Evolutionary conservation across 768 basidiomycete species (phyloP).

Genomic region (Cyathus striatus): DNA sequence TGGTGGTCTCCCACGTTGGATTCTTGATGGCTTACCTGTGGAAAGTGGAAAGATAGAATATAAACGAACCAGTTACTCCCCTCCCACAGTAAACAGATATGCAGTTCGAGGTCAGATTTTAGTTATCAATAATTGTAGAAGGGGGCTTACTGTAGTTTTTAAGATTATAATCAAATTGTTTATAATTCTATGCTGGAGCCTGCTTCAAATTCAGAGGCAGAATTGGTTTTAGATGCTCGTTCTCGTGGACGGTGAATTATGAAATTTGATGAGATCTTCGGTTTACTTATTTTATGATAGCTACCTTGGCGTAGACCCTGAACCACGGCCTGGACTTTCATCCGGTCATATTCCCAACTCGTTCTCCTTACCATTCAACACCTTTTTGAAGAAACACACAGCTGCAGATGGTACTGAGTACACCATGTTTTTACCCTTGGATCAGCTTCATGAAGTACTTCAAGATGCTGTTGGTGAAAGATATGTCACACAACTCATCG

Average conservation of each 20-base stretch:
- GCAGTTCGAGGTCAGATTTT: constrained; percentile 43
- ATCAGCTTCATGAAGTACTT: constrained; percentile 57
- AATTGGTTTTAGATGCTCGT: constrained; percentile 86
- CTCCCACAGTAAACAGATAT: constrained; percentile 47
- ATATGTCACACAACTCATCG: constrained; percentile 48
- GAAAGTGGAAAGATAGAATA: constrained; percentile 36
- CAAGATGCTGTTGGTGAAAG: constrained; percentile 58
- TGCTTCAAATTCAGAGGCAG: constrained; percentile 36
- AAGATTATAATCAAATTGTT: constrained; percentile 81
- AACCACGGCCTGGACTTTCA: constrained; percentile 83
- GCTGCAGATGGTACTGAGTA: constrained; percentile 41
- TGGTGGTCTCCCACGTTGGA: constrained; percentile 88
- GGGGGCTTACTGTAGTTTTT: too few relatives aligned
- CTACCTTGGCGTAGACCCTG: constrained; percentile 76
- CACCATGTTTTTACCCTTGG: constrained; percentile 52
- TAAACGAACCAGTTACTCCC: constrained; percentile 17
- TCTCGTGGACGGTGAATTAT: constrained; percentile 61
- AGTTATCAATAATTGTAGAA: too few relatives aligned
- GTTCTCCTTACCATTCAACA: constrained; percentile 76
- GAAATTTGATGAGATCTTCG: neutral
- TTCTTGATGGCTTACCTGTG: constrained; percentile 55
- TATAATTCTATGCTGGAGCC: constrained; percentile 56
- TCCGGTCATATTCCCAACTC: constrained; percentile 94
- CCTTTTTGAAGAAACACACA: constrained; percentile 51
- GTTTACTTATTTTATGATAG: too few relatives aligned